These are phyloP conservation scores for Aureobasidium namibiae DNA, from an alignment of 2,329 filamentous ascomycete species.

Conservation along the genomic window DNA sequence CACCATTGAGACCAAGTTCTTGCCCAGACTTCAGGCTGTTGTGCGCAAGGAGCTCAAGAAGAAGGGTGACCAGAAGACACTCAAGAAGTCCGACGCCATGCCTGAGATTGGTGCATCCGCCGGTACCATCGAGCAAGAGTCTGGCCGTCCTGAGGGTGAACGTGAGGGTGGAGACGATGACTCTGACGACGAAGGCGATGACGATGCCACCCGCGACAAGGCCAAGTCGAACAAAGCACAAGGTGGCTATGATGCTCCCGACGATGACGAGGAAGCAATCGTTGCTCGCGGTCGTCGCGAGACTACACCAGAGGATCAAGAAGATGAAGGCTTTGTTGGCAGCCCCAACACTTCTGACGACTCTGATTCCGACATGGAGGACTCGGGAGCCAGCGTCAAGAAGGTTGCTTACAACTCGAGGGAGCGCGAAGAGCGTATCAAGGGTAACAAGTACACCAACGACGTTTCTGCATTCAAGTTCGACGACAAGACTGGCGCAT, in stretches of 20 bases:
- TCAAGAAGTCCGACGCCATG: constrained; percentile 58
- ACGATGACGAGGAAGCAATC: constrained; percentile 83
- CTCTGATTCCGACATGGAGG: constrained; percentile 23
- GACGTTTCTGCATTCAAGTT: constrained; percentile 73
- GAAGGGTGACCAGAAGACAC: constrained; percentile 52
- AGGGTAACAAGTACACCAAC: constrained; percentile 45
- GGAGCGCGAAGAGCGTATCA: constrained; percentile 56
- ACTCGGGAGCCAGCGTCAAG: constrained; percentile 33
- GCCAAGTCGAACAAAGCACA: constrained; percentile 68
- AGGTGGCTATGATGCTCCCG: constrained; percentile 80
- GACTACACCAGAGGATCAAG: constrained; percentile 50
- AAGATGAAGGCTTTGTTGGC: constrained; percentile 50
- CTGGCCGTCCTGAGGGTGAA: constrained; percentile 35
- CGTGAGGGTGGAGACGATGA: constrained; percentile 57
- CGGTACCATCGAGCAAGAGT: constrained; percentile 46
- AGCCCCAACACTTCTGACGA: constrained; percentile 33
- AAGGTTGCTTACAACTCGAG: constrained; percentile 29
- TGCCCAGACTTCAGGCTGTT: constrained; percentile 61
- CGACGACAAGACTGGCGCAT: constrained; percentile 63
- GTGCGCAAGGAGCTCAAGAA: constrained; percentile 73
- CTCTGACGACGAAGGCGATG: constrained; percentile 50
- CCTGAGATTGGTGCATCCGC: constrained; percentile 65
- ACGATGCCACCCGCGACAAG: constrained; percentile 59
- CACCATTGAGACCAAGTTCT: constrained; percentile 72
- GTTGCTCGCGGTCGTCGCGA: constrained; percentile 55